Base-by-base conservation (phyloP, 148 eudicot genomes). In the Rhododendron molle region DNA sequence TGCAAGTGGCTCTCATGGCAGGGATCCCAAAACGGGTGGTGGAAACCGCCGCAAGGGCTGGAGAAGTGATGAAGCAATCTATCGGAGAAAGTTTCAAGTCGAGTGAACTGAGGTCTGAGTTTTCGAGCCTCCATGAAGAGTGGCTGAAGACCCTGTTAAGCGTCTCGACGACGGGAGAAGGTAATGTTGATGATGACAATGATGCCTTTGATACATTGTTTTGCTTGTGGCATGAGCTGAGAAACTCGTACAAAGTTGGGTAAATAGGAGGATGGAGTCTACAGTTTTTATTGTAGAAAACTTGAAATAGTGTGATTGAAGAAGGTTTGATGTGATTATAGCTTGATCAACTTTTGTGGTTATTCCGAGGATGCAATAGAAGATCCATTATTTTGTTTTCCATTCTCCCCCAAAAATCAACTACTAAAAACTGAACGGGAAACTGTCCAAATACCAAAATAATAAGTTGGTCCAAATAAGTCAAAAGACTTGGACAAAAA, bases 1-100 rank as follows among this genome's bases (percentile, higher is more conserved):
- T 97, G 91, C 98, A 94, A 89, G 96, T 97, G 88, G 99, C 99
- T 18, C 91, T 88, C 47, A 95, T 93, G 98, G 99, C 99, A 14
- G 98, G 99, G 36, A 90, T 97, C 73, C 96, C 98, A 44, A 88
- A 87, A 78, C 86, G 85, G 78, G 98, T 97, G 84, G 95, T 97
- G 71, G 90, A 93, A 87, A 91, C 91, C 1, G 99, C 98, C 11
- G 88, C 90, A 36, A 88, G 77, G 71, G 98, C 98, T 16, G 96
- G 91, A 56, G 85, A 88, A 80, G 89, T 87, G 47, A 95, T 97
- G 96, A 95, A 95, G 86, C 84, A 90, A 71, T 90, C 80, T 81
- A 89, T 95, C 11, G 92, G 98, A 79, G 90, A 89, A 52, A 95
- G 93, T 90, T 97, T 97, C 91, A 90, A 81, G 89, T 89, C 96